These are phyloP conservation scores for Aquilaria malaccensis DNA, from an alignment of 345 rosid genomes.

Conservation along the genomic window DNA sequence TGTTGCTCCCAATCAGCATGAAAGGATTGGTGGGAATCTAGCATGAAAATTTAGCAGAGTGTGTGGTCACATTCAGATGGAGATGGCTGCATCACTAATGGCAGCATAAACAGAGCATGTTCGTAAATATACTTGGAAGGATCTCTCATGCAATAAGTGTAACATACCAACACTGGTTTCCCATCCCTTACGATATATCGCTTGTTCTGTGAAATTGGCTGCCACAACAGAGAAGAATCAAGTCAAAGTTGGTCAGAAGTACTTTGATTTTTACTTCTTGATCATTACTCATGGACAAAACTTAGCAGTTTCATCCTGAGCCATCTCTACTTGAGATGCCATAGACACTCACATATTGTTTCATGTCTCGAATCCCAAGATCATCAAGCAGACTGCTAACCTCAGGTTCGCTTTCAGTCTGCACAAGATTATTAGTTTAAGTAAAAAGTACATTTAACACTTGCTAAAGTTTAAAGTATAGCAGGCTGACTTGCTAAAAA, in stretches of 20 bases:
- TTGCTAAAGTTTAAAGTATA: too few relatives aligned
- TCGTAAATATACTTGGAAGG: too few relatives aligned
- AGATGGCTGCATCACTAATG: conserved; percentile 11
- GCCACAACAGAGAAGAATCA: conserved; percentile 20
- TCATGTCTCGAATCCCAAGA: conserved; percentile 75
- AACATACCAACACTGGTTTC: conserved; percentile 59
- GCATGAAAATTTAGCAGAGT: conserved; percentile 15
- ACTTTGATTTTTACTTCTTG: not conserved
- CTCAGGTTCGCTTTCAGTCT: conserved; percentile 85
- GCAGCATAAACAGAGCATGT: not conserved
- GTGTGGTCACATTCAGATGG: conserved; percentile 3
- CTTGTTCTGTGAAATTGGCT: conserved; percentile 82
- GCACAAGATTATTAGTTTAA: conserved; percentile 16
- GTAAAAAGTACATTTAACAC: too few relatives aligned
- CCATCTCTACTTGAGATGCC: not conserved
- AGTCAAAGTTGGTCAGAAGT: not conserved
- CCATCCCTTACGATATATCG: conserved; percentile 79
- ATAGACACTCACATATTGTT: conserved; percentile 63
- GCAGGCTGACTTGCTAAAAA: too few relatives aligned
- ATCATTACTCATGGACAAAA: not conserved
- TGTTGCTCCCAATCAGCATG: conserved; percentile 47
- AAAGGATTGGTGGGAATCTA: conserved; percentile 85
- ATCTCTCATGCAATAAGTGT: conserved; percentile 12
- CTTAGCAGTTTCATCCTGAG: not conserved
- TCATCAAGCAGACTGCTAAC: conserved; percentile 63